Conservation (phyloP, 176 grass and related monocot species). For the Guadua angustifolia region DNA sequence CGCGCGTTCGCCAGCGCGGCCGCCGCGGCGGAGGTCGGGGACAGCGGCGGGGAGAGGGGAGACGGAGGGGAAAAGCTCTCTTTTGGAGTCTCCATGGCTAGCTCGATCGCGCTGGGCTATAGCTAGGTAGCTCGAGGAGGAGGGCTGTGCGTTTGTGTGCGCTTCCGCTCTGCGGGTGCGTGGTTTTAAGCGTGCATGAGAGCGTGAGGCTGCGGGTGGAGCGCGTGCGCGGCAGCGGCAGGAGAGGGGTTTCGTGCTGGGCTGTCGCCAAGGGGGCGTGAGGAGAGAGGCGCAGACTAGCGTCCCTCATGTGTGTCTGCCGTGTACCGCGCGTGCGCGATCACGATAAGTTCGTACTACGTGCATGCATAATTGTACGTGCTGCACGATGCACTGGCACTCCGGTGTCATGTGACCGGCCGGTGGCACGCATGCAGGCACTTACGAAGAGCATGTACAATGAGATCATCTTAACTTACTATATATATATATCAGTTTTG, state of each 20-base stretch:
- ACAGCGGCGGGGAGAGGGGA: constrained; percentile 23
- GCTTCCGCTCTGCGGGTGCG: not conserved
- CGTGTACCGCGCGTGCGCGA: not conserved
- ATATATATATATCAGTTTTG: too few species aligned
- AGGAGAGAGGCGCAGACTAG: not conserved
- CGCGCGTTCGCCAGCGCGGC: constrained; percentile 38
- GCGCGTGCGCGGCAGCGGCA: constrained; percentile 32
- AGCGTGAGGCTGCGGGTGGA: not conserved
- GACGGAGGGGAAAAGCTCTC: not conserved
- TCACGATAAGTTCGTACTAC: not conserved
- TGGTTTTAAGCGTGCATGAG: constrained; percentile 56
- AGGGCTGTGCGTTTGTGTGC: constrained; percentile 23
- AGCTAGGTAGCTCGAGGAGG: not conserved
- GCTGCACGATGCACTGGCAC: not conserved
- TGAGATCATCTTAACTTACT: too few species aligned
- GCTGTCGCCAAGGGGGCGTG: constrained; percentile 18
- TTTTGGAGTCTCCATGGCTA: constrained; percentile 45
- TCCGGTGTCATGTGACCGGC: not conserved
- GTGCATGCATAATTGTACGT: not conserved
- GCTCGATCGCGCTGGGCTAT: not conserved
- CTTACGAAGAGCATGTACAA: not conserved
- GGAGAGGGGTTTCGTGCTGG: not conserved
- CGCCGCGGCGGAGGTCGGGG: not conserved
- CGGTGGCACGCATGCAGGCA: not conserved
- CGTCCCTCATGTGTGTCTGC: not conserved